Conservation (phyloP, 805 yeast species). For the Kluyveromyces siamensis region DNA sequence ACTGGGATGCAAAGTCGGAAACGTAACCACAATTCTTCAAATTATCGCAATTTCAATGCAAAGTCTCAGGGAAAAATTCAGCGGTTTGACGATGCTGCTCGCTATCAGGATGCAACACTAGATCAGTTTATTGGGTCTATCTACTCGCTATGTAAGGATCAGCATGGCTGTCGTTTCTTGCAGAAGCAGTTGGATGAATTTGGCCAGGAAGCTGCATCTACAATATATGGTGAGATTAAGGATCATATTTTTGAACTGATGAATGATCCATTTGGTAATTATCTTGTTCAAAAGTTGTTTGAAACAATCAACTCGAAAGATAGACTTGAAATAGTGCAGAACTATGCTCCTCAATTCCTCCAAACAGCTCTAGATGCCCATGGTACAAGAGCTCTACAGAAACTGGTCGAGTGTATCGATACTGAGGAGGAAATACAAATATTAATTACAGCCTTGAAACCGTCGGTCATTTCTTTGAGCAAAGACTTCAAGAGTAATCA, state of each 20-base stretch:
- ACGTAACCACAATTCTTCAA: slow-evolving; percentile 6
- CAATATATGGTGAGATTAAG: slow-evolving; percentile 75
- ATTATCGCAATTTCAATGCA: slow-evolving; percentile 2
- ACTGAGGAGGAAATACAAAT: slow-evolving; percentile 64
- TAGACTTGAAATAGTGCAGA: slow-evolving; percentile 56
- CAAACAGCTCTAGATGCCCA: slow-evolving; percentile 86
- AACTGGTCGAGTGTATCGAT: slow-evolving; percentile 72
- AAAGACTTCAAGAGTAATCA: slow-evolving; percentile 94
- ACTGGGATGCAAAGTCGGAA: slow-evolving; percentile 7
- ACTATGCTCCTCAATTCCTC: slow-evolving; percentile 65
- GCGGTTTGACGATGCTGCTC: slow-evolving; percentile 54
- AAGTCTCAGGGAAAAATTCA: neutral
- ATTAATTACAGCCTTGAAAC: slow-evolving; percentile 48
- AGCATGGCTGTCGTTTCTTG: slow-evolving; percentile 90
- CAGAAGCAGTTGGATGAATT: slow-evolving; percentile 76
- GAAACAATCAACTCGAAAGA: slow-evolving; percentile 68
- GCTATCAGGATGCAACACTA: slow-evolving; percentile 56
- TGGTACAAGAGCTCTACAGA: slow-evolving; percentile 93
- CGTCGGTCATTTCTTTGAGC: slow-evolving; percentile 70
- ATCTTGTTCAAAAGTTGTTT: slow-evolving; percentile 80
- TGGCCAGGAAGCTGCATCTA: slow-evolving; percentile 52
- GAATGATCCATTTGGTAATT: slow-evolving; percentile 97
- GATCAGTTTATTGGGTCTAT: slow-evolving; percentile 67
- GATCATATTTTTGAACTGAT: slow-evolving; percentile 75
- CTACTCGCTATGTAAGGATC: slow-evolving; percentile 81